Evolutionary conservation across 108 stramenopile genomes (phyloP).

Genomic region (Conticribra weissflogii): DNA sequence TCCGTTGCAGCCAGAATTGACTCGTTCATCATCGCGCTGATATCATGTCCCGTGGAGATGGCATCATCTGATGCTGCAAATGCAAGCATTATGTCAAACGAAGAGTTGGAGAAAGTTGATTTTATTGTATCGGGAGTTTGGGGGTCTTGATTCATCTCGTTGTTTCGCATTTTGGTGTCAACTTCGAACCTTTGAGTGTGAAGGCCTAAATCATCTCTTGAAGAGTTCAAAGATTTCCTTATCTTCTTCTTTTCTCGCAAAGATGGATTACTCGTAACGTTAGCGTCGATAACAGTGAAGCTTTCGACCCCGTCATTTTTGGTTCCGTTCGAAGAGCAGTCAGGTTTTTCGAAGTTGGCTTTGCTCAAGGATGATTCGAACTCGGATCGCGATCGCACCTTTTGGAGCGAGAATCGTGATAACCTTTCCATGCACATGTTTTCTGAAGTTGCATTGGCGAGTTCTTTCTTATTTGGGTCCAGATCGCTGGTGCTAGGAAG

Average conservation of each 20-base stretch:
- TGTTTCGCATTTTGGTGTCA: neutral
- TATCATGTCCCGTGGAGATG: neutral
- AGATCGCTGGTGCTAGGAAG: neutral
- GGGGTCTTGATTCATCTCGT: neutral
- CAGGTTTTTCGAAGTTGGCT: neutral
- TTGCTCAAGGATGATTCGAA: neutral
- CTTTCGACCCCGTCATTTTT: neutral
- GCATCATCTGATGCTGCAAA: neutral
- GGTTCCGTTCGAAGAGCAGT: neutral
- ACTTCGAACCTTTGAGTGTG: neutral
- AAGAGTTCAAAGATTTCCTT: neutral
- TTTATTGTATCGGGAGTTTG: neutral
- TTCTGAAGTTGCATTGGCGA: conserved; percentile 8
- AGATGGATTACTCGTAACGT: neutral
- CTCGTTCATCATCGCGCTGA: neutral
- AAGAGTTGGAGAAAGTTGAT: neutral
- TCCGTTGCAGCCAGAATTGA: neutral
- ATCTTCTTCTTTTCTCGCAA: neutral
- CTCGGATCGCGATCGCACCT: neutral
- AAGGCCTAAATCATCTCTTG: neutral
- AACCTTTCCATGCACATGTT: conserved; percentile 22
- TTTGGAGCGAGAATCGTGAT: conserved; percentile 3
- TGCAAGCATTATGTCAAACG: neutral
- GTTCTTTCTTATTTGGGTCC: conserved; percentile 8
- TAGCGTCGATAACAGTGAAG: neutral